Percentiles rank a stretch among this genome's conserved stretches.
Evolutionary conservation across 2,329 filamentous ascomycete genomes (phyloP).

Genomic region (Cordyceps farinosa): DNA sequence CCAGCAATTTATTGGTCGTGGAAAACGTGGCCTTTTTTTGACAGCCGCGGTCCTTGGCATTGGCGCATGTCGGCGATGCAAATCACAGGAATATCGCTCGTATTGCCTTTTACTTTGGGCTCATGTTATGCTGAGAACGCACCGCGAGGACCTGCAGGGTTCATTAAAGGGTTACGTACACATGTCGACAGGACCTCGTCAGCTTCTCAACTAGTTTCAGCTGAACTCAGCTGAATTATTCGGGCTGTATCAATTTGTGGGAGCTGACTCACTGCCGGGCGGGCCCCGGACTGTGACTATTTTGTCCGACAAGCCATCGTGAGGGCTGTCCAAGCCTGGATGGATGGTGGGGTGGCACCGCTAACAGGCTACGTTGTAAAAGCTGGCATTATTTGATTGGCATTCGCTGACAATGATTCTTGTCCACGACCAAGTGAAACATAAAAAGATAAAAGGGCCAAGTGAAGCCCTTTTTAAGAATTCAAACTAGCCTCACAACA

Average conservation of each 20-base stretch:
- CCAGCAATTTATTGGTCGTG: too few species aligned
- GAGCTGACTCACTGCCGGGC: conserved; percentile 4
- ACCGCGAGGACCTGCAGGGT: too few species aligned
- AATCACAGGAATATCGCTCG: too few species aligned
- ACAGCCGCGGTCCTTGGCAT: background rate
- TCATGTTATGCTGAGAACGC: too few species aligned
- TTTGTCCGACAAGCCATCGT: background rate
- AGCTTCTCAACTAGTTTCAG: background rate
- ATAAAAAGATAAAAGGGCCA: background rate
- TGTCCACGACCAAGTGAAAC: background rate
- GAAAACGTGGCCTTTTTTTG: too few species aligned
- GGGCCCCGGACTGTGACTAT: background rate
- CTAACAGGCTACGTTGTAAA: background rate
- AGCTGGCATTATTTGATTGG: background rate
- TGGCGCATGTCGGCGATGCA: background rate
- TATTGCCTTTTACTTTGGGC: too few species aligned
- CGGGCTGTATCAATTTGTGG: background rate
- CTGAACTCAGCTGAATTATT: background rate
- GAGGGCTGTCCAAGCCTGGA: background rate
- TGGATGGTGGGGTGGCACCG: background rate
- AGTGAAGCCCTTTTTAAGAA: background rate
- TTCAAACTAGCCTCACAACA: background rate
- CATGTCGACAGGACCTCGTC: too few species aligned
- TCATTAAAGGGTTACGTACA: too few species aligned
- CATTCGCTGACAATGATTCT: background rate